These are phyloP conservation scores for Pinus albicaulis DNA, from an alignment of 75 land plant species.

Conservation along the genomic window DNA sequence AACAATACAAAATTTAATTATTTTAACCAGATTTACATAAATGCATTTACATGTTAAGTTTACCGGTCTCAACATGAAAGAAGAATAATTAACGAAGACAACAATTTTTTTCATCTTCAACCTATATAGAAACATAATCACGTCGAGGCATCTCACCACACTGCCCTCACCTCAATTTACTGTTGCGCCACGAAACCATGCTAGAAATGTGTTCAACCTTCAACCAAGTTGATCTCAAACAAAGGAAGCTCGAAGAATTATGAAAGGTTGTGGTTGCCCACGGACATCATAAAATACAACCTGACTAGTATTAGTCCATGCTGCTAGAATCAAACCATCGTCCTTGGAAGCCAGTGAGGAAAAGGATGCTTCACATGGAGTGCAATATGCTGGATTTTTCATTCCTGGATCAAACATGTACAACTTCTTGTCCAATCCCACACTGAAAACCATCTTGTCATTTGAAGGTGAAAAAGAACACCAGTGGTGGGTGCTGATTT, in stretches of 20 bases:
- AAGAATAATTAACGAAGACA: no score
- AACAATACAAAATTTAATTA: no score
- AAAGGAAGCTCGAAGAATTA: slow-evolving; percentile 92
- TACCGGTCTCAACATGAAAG: no score
- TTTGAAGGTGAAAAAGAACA: slow-evolving; percentile 80
- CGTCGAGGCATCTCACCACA: no score
- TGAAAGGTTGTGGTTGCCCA: slow-evolving; percentile 80
- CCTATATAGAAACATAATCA: no score
- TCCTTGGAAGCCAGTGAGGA: slow-evolving; percentile 85
- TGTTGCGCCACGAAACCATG: no score
- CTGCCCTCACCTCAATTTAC: no score
- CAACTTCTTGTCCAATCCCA: slow-evolving; percentile 91
- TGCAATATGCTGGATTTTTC: slow-evolving; percentile 61
- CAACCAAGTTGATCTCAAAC: no score
- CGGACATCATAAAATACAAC: slow-evolving; percentile 96
- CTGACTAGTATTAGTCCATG: slow-evolving; percentile 88
- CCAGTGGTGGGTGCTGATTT: slow-evolving; percentile 96
- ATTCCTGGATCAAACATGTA: slow-evolving; percentile 71
- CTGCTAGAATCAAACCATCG: slow-evolving; percentile 84
- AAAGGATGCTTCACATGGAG: slow-evolving; percentile 84
- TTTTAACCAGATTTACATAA: no score
- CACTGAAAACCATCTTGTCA: slow-evolving; percentile 93
- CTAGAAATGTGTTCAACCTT: no score
- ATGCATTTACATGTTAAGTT: no score
- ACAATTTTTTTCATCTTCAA: no score